Evolutionary conservation across 169 alveolate genomes (phyloP).

Genomic region (Babesia ovis): DNA sequence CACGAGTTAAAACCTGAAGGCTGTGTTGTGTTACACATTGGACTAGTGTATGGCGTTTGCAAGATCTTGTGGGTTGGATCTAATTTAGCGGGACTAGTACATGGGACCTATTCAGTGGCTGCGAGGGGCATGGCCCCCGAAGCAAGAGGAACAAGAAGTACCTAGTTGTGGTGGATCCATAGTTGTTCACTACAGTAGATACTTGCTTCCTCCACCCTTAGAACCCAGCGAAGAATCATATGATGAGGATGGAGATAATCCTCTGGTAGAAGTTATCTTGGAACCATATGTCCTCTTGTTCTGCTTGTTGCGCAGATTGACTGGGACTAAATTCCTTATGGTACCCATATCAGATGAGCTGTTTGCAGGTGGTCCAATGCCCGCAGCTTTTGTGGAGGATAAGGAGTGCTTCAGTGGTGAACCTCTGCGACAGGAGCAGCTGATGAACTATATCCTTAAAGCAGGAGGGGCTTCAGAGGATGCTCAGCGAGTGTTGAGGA

Average conservation of each 20-base stretch:
- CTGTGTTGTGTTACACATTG: too few relatives aligned
- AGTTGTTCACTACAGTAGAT: constrained; percentile 46
- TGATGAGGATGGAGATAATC: not conserved
- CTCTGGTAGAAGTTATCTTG: constrained; percentile 20
- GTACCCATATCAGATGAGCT: constrained; percentile 22
- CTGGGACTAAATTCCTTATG: constrained; percentile 3
- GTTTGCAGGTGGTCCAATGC: constrained; percentile 52
- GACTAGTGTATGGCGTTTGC: too few relatives aligned
- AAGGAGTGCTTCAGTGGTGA: constrained; percentile 7
- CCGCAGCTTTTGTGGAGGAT: constrained; percentile 46
- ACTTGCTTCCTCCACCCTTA: constrained; percentile 53
- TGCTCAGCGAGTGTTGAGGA: not conserved
- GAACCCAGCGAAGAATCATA: not conserved
- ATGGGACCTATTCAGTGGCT: not conserved
- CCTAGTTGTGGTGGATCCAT: not conserved
- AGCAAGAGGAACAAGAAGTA: not conserved
- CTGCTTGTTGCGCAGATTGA: constrained; percentile 40
- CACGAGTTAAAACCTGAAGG: constrained; percentile 8
- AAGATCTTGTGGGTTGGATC: too few relatives aligned
- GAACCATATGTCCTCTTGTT: constrained; percentile 57
- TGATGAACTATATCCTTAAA: constrained; percentile 22
- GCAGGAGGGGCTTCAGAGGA: not conserved
- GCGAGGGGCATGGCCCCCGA: not conserved
- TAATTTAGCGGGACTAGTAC: not conserved
- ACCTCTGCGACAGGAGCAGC: constrained; percentile 48